Conservation (phyloP, 257 asterid species). For the Ocimum tenuiflorum region DNA sequence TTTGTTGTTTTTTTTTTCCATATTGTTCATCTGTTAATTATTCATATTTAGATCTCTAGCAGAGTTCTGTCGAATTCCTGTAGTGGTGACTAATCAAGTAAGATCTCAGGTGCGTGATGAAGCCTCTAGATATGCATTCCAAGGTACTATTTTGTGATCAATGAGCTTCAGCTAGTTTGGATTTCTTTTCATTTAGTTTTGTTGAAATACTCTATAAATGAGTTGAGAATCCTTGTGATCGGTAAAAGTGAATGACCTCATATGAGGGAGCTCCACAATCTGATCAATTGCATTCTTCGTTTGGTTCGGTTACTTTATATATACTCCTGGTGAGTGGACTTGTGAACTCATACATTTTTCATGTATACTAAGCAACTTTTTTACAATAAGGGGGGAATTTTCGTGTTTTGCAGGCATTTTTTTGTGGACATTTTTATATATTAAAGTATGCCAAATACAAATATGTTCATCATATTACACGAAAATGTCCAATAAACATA, state of each 20-base stretch:
- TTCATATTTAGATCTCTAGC: constrained; percentile 59
- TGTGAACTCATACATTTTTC: too few species aligned
- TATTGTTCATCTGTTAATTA: constrained; percentile 8
- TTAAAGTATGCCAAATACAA: too few species aligned
- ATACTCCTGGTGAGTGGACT: too few species aligned
- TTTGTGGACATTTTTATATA: too few species aligned
- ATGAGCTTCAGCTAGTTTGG: constrained; percentile 1
- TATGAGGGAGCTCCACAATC: constrained; percentile 1
- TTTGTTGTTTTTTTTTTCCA: background rate
- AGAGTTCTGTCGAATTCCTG: constrained; percentile 74
- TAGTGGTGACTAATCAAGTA: constrained; percentile 85
- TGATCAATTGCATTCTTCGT: background rate
- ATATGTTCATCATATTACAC: too few species aligned
- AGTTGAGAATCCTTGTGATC: background rate
- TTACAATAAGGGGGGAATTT: too few species aligned
- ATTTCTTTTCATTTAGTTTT: constrained; percentile 5
- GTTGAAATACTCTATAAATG: background rate
- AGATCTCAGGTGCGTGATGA: constrained; percentile 61
- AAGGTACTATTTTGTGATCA: constrained; percentile 41
- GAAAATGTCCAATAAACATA: too few species aligned
- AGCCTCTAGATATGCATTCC: constrained; percentile 51
- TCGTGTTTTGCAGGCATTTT: too few species aligned
- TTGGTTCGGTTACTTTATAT: background rate
- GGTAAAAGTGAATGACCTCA: background rate
- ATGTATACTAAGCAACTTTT: too few species aligned